Conservation (phyloP, 192 early-diverging fungal genomes). For the Linnemannia elongata region DNA sequence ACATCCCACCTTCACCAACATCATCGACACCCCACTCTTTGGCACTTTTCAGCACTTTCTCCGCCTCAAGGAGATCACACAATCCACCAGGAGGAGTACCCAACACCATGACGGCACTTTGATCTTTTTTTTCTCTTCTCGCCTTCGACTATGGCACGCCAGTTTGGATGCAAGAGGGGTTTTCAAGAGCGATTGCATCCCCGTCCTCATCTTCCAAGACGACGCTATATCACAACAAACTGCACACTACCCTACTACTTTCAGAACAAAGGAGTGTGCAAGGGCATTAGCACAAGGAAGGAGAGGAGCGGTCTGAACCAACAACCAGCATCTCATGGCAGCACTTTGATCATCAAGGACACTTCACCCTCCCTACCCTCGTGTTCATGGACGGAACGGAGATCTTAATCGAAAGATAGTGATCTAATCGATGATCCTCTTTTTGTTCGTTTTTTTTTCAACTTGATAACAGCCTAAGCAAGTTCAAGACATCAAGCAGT, state of each 20-base stretch:
- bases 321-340: not conserved
- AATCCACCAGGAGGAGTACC: not conserved
- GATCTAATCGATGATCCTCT: not conserved
- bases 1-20: not conserved
- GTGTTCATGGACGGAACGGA: not conserved
- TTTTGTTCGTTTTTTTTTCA: not conserved
- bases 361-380: too few relatives aligned
- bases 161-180: not conserved
- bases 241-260: not conserved
- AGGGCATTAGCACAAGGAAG: not conserved
- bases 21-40: not conserved
- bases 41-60: not conserved
- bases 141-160: not conserved
- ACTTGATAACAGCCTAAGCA: constrained; percentile 87
- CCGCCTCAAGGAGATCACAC: not conserved
- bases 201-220: not conserved
- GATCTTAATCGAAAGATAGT: not conserved
- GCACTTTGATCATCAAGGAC: not conserved
- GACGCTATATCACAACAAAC: not conserved
- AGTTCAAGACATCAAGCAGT: constrained; percentile 98
- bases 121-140: not conserved
- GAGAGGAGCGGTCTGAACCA: not conserved
- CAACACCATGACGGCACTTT: constrained; percentile 25
- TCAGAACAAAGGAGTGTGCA: not conserved
- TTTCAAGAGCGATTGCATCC: not conserved